Base-by-base conservation (phyloP, 2,329 filamentous ascomycete species). In the Onygenales sp. region DNA sequence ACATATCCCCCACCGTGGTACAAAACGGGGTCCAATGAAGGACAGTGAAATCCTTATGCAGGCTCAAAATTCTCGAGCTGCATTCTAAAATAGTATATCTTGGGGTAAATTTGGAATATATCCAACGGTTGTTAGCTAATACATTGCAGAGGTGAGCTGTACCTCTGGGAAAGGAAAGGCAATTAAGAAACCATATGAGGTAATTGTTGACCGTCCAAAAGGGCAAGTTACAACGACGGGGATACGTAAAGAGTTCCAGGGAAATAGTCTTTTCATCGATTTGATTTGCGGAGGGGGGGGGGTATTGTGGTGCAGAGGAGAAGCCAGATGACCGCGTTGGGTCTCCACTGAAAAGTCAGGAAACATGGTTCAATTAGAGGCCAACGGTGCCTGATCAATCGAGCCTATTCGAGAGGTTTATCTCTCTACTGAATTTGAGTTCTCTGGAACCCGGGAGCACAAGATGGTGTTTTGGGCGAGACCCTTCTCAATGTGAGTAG, bases 111-210 rank as follows among this genome's bases (percentile, higher is more conserved):
- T 27, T 32, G 21, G 32, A 36, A 40, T 49, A 40, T 49, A n/a
- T 49, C 47, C 47, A 49, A 32, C 36, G 34, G 47, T 36, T 17
- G 21, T 36, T n/a, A 21, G 36, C 10, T 49, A 36, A 32, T n/a
- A 48, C 21, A 49, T 17, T 33, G 17, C 21, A 14, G 21, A 40
- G 34, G 17, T 27, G 40, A 40, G 40, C 32, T 17, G 36, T 7
- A 39, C 36, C 47, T 40, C 34, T 32, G 21, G 3, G 21, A 40
- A 49, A 31, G 34, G 34, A 14, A 40, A 49, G 27, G 34, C 9
- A 39, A 39, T 39, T 42, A n/a, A n/a, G 39, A 36, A 40, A 42
- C 36, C 34, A 42, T 49, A 49, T 49, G 47, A 49, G 47, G 47
- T 49, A 49, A 40, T 49, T 40, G 36, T 49, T 40, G 47, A 14